Evolutionary conservation across 495 filamentous ascomycete genomes (phyloP).

Genomic region (Daldinia bambusicola): DNA sequence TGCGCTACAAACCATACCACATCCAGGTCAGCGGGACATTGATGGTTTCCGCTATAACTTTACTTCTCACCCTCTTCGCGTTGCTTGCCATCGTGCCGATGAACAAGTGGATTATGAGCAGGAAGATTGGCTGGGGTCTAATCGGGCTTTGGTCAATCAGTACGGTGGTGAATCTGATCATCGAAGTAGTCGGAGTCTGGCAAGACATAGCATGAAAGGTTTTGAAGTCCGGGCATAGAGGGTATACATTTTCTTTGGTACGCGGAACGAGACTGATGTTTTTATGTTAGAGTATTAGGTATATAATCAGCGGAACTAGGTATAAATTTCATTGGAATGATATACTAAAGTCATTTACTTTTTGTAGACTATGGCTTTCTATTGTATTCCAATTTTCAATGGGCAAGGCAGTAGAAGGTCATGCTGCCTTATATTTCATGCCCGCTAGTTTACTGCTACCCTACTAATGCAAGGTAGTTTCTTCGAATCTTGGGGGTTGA

Average conservation of each 20-base stretch:
- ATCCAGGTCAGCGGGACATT: constrained; percentile 87
- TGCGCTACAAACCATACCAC: constrained; percentile 71
- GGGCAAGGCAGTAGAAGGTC: no score
- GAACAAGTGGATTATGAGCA: constrained; percentile 91
- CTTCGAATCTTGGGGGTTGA: no score
- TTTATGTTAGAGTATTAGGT: constrained; percentile 1
- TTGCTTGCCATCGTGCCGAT: constrained; percentile 83
- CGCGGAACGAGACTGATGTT: constrained; percentile 14
- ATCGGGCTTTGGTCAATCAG: constrained; percentile 87
- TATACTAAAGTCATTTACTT: not conserved
- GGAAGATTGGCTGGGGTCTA: constrained; percentile 81
- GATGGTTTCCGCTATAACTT: constrained; percentile 79
- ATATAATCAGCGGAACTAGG: not conserved
- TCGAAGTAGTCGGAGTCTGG: constrained; percentile 75
- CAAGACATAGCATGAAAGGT: constrained; percentile 50
- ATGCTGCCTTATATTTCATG: no score
- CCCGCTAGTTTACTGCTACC: no score
- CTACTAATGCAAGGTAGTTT: no score
- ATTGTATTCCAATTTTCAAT: no score
- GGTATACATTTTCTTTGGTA: constrained; percentile 12
- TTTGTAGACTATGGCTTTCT: not conserved
- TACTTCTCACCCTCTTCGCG: constrained; percentile 81
- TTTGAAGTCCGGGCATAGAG: constrained; percentile 7
- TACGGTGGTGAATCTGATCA: constrained; percentile 81
- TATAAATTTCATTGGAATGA: not conserved